phyloP scores from a whole-genome alignment of 2,329 filamentous ascomycete genomes.

The Nemania sp. region DNA sequence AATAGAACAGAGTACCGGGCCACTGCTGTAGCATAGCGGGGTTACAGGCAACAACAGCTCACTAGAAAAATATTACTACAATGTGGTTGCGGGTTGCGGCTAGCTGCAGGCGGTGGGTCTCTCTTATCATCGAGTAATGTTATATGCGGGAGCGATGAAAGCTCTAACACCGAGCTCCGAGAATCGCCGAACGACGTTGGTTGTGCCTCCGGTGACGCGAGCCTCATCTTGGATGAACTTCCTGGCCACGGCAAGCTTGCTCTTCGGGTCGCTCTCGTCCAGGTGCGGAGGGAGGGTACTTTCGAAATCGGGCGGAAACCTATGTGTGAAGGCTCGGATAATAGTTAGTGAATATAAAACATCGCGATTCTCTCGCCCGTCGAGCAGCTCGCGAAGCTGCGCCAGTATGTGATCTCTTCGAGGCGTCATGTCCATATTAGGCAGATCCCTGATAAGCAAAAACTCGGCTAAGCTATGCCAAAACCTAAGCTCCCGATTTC shows the following conservation, averaged over 20 bases:
- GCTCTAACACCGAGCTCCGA: slow-evolving; percentile 74
- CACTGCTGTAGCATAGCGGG: slow-evolving; percentile 26
- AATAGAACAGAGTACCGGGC: slow-evolving; percentile 27
- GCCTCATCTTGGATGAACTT: slow-evolving; percentile 77
- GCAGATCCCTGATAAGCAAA: slow-evolving; percentile 70
- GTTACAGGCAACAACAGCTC: slow-evolving; percentile 19
- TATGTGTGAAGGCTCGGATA: slow-evolving; percentile 78
- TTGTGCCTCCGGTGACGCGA: slow-evolving; percentile 74
- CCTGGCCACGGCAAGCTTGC: slow-evolving; percentile 75
- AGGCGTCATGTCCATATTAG: slow-evolving; percentile 61
- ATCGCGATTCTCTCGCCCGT: slow-evolving; percentile 87
- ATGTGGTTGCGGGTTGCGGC: slow-evolving; percentile 22
- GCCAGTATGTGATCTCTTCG: slow-evolving; percentile 74
- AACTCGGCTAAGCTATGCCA: slow-evolving; percentile 84
- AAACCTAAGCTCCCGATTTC: slow-evolving; percentile 77
- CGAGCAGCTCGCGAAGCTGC: slow-evolving; percentile 76
- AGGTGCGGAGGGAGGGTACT: slow-evolving; percentile 68
- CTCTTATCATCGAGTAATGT: slow-evolving; percentile 52
- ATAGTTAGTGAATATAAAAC: slow-evolving; percentile 91
- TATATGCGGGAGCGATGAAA: slow-evolving; percentile 66
- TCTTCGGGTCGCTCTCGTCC: slow-evolving; percentile 75
- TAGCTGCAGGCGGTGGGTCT: slow-evolving; percentile 17
- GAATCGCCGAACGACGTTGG: slow-evolving; percentile 77
- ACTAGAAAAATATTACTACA: slow-evolving; percentile 34
- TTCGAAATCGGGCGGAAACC: slow-evolving; percentile 70